Conservation (phyloP, 495 filamentous ascomycete genomes). For the Bombardia bombarda region DNA sequence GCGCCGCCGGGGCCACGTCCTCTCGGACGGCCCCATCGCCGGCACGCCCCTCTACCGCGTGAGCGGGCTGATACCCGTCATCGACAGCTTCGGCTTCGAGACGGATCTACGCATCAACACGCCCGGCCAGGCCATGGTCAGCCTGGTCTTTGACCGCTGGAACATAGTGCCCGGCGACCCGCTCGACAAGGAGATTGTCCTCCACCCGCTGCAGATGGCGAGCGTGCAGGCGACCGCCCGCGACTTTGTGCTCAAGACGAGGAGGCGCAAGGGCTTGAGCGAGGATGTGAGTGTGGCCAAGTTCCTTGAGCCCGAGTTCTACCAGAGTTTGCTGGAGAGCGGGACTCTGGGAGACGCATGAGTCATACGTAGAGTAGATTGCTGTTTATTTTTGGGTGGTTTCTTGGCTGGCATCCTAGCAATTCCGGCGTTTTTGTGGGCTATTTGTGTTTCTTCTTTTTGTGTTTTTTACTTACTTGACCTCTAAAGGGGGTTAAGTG, state of each 20-base stretch:
- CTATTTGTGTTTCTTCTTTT: too few species aligned
- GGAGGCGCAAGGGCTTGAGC: constrained; percentile 83
- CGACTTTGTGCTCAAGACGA: constrained; percentile 94
- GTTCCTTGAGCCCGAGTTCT: constrained; percentile 91
- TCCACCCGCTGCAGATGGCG: constrained; percentile 81
- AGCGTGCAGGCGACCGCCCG: constrained; percentile 77
- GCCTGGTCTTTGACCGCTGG: constrained; percentile 94
- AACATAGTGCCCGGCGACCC: constrained; percentile 92
- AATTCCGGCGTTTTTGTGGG: too few species aligned
- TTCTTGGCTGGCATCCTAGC: not conserved
- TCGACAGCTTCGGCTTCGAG: constrained; percentile 96
- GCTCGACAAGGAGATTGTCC: constrained; percentile 74
- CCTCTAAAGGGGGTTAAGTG: too few species aligned
- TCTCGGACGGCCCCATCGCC: constrained; percentile 86
- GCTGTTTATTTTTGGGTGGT: not conserved
- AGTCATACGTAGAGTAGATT: not conserved
- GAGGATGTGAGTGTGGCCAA: constrained; percentile 94
- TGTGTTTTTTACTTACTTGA: too few species aligned
- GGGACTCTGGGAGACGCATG: constrained; percentile 59
- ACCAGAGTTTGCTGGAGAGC: constrained; percentile 78
- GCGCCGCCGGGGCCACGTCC: constrained; percentile 81
- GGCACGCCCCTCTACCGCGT: constrained; percentile 94
- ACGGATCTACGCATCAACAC: constrained; percentile 95
- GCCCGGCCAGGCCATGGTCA: constrained; percentile 82
- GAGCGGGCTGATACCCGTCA: constrained; percentile 83